phyloP scores from a whole-genome alignment of 2,329 filamentous ascomycete species.

The Conoideocrella luteorostrata region DNA sequence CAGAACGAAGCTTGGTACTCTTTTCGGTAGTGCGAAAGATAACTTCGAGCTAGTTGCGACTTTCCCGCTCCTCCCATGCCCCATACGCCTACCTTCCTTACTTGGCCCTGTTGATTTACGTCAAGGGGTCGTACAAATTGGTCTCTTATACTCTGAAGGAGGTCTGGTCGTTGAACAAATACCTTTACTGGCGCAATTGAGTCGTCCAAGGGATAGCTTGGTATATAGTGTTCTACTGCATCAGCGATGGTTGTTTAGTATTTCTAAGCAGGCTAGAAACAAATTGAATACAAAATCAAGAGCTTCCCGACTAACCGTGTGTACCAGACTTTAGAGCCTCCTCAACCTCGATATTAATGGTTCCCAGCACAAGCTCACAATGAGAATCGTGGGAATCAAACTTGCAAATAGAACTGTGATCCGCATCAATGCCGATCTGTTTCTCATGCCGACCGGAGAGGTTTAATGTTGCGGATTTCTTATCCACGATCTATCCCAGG shows the following conservation, averaged over 20 bases:
- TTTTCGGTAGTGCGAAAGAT: background rate
- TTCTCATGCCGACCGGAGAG: background rate
- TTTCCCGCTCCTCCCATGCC: background rate
- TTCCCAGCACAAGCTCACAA: background rate
- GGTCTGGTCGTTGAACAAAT: background rate
- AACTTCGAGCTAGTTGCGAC: background rate
- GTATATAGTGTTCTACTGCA: background rate
- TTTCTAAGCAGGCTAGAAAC: background rate
- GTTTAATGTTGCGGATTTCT: background rate
- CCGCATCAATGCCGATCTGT: background rate
- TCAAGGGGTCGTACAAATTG: background rate
- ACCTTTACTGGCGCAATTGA: background rate
- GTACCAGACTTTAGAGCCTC: background rate
- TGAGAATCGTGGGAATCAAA: background rate
- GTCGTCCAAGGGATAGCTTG: background rate
- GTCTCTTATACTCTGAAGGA: background rate
- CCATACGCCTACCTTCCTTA: background rate
- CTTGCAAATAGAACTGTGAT: background rate
- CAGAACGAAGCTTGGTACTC: background rate
- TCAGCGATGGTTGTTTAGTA: background rate
- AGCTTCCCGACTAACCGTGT: background rate
- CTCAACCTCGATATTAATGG: background rate
- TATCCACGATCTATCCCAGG: background rate
- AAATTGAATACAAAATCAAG: background rate
- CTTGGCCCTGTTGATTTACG: background rate